Percentiles rank a stretch among this genome's conserved stretches.
phyloP scores from a whole-genome alignment of 148 eudicot genomes.

The Amaranthus cruentus region DNA sequence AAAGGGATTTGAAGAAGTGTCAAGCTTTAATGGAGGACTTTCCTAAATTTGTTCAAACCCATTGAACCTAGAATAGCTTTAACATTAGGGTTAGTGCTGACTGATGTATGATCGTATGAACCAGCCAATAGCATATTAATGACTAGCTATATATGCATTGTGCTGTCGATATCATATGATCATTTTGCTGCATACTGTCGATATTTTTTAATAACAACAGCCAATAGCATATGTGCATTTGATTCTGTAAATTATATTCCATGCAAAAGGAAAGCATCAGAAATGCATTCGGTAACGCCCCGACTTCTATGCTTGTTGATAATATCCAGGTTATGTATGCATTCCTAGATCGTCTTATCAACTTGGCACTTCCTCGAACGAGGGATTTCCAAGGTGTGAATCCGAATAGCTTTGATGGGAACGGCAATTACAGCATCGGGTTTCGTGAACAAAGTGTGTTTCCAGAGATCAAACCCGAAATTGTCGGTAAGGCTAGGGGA shows the following conservation, averaged over 20 bases:
- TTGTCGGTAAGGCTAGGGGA: constrained; percentile 78
- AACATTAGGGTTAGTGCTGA: not conserved
- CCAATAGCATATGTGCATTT: not conserved
- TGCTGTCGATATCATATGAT: not conserved
- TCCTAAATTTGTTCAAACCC: not conserved
- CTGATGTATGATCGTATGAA: not conserved
- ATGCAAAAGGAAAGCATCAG: not conserved
- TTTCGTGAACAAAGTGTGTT: constrained; percentile 80
- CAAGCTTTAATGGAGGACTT: not conserved
- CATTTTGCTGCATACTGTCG: not conserved
- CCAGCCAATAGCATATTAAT: not conserved
- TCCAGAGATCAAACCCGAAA: constrained; percentile 71
- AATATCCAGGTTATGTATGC: constrained; percentile 75
- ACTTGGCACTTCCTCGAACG: constrained; percentile 85
- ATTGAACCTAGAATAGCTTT: not conserved
- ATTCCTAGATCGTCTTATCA: constrained; percentile 84
- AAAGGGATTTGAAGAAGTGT: not conserved
- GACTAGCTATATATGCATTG: not conserved
- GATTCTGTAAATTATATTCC: not conserved
- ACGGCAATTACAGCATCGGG: constrained; percentile 90
- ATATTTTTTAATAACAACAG: not conserved
- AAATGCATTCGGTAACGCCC: not conserved
- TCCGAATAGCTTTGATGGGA: constrained; percentile 91
- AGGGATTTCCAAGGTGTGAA: constrained; percentile 94
- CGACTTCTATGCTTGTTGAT: constrained; percentile 8